Evolutionary conservation across 805 yeast species (phyloP).

Genomic region (Candida easanensis): DNA sequence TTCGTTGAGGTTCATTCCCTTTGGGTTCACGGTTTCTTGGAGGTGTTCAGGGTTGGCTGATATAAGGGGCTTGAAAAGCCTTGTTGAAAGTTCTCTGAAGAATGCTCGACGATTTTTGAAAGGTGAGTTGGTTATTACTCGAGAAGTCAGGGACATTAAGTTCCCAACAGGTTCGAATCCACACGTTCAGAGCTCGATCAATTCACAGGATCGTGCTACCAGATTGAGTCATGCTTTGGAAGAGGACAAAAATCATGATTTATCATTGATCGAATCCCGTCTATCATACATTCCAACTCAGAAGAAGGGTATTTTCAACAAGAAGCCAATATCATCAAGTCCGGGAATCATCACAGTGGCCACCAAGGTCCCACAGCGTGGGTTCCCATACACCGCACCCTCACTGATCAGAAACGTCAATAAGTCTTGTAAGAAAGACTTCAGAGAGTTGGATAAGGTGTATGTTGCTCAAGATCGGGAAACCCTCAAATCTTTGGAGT

Average conservation of each 20-base stretch:
- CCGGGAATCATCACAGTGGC: slow-evolving; percentile 31
- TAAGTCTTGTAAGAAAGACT: slow-evolving; percentile 34
- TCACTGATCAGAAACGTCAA: slow-evolving; percentile 35
- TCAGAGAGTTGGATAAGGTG: slow-evolving; percentile 26
- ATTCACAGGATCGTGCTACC: too few relatives aligned
- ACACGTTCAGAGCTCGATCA: too few relatives aligned
- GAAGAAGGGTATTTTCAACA: slow-evolving; percentile 2
- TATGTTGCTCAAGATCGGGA: slow-evolving; percentile 30
- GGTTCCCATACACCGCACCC: slow-evolving; percentile 38
- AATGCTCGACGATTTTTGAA: too few relatives aligned
- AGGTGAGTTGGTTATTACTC: too few relatives aligned
- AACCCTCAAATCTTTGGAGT: slow-evolving; percentile 25
- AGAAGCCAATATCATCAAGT: not conserved
- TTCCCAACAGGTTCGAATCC: too few relatives aligned
- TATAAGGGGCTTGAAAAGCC: too few relatives aligned
- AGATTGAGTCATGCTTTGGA: too few relatives aligned
- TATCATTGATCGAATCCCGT: slow-evolving; percentile 16
- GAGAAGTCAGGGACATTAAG: too few relatives aligned
- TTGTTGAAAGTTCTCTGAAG: too few relatives aligned
- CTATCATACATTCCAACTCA: slow-evolving; percentile 8
- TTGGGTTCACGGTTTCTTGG: slow-evolving; percentile 32
- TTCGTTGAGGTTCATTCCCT: slow-evolving; percentile 38
- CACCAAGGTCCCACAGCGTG: slow-evolving; percentile 32
- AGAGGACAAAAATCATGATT: slow-evolving; percentile 20
- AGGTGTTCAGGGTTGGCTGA: too few relatives aligned